A percentile compares a stretch with the other conserved stretches of the same genome.
These are phyloP conservation scores for Cyclotella choctawhatcheeana DNA, from an alignment of 108 stramenopile genomes.

Conservation along the genomic window DNA sequence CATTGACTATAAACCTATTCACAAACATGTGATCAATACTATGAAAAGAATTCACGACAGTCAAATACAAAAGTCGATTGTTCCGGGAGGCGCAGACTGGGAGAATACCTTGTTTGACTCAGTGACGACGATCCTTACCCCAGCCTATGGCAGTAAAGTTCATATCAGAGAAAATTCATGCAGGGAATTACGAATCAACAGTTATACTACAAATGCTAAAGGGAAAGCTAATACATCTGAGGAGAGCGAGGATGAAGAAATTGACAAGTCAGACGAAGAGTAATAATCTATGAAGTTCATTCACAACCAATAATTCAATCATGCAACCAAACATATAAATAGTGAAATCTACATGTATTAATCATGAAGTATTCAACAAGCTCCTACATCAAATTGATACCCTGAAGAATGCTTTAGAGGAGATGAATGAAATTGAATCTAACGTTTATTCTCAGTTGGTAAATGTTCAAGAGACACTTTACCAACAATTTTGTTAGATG, in stretches of 20 bases:
- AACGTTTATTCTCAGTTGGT: slow-evolving; percentile 40
- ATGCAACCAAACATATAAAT: too few species aligned
- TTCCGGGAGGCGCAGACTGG: neutral
- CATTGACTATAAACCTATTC: neutral
- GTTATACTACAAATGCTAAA: too few species aligned
- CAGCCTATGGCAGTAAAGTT: neutral
- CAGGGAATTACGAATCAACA: too few species aligned
- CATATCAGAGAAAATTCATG: too few species aligned
- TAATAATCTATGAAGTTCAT: too few species aligned
- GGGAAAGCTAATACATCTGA: too few species aligned
- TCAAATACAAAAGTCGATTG: neutral
- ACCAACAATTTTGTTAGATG: slow-evolving; percentile 24
- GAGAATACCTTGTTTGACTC: neutral
- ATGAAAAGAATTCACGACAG: neutral
- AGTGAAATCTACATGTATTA: too few species aligned
- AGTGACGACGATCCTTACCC: neutral
- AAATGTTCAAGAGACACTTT: slow-evolving; percentile 44
- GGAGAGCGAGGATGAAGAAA: too few species aligned
- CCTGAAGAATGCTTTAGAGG: slow-evolving; percentile 53
- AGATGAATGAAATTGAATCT: slow-evolving; percentile 16
- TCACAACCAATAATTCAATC: too few species aligned
- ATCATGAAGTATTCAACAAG: too few species aligned
- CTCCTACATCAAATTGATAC: slow-evolving; percentile 46
- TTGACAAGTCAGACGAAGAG: too few species aligned
- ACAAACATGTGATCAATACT: neutral